Percentiles rank a stretch among this genome's conserved stretches.
phyloP scores from a whole-genome alignment of 2,329 filamentous ascomycete genomes.

The Colletotrichum sp. region DNA sequence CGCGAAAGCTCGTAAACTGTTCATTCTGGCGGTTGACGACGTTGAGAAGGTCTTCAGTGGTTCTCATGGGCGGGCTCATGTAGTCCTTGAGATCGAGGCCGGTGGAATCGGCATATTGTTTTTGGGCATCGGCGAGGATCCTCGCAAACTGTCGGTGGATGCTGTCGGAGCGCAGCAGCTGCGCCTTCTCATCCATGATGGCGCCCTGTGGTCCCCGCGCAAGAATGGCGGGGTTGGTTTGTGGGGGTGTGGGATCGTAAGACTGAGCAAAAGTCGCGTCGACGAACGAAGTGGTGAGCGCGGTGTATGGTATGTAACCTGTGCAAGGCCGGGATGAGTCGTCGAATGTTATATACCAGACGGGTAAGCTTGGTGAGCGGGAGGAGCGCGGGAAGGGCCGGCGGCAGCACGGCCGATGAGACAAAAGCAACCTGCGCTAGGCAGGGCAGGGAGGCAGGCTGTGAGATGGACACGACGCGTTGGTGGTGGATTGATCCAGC shows the following conservation, averaged over 20 bases:
- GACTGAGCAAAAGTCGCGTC: background rate
- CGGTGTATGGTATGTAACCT: background rate
- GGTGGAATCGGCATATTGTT: slow-evolving; percentile 32
- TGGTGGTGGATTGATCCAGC: background rate
- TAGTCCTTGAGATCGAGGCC: slow-evolving; percentile 33
- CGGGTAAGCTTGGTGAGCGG: background rate
- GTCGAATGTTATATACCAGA: background rate
- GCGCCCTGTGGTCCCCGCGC: background rate
- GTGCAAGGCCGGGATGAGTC: background rate
- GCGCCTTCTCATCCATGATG: slow-evolving; percentile 4
- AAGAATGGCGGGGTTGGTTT: background rate
- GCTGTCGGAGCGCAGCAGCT: slow-evolving; percentile 11
- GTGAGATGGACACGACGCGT: background rate
- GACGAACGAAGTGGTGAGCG: background rate
- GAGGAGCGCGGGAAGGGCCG: slow-evolving; percentile 11
- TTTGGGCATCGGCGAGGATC: slow-evolving; percentile 38
- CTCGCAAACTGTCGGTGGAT: slow-evolving; percentile 24
- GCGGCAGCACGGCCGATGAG: background rate
- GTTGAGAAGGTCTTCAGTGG: slow-evolving; percentile 33
- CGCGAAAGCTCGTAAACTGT: slow-evolving; percentile 39
- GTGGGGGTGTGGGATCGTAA: background rate
- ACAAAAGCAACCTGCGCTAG: background rate
- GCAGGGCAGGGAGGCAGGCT: background rate
- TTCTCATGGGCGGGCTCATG: slow-evolving; percentile 34
- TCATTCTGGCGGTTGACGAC: slow-evolving; percentile 39